Conservation (phyloP, 768 basidiomycete species). For the Lentinula edodes region DNA sequence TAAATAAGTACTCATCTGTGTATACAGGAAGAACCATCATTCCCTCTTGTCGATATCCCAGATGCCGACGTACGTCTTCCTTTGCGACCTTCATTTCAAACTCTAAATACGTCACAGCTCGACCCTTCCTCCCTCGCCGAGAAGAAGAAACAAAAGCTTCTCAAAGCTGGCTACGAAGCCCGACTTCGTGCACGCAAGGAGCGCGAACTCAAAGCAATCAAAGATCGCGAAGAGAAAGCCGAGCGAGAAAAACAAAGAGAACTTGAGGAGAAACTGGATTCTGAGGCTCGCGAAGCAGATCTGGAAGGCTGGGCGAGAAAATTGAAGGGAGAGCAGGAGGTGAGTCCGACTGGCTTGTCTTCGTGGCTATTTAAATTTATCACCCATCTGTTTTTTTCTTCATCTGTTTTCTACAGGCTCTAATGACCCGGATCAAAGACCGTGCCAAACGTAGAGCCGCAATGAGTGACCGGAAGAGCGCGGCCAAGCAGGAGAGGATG, state of each 20-base stretch:
- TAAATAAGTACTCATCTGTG: background rate
- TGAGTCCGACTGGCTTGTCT: conserved; percentile 17
- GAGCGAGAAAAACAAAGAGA: conserved; percentile 61
- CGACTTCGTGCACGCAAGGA: conserved; percentile 79
- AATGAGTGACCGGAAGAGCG: conserved; percentile 86
- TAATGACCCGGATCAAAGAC: conserved; percentile 85
- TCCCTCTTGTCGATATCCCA: conserved; percentile 87
- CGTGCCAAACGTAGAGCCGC: conserved; percentile 75
- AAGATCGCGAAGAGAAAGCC: conserved; percentile 70
- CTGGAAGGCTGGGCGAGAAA: conserved; percentile 68
- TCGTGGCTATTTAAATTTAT: background rate
- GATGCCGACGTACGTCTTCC: conserved; percentile 69
- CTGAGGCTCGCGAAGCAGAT: conserved; percentile 70
- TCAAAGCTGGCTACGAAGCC: conserved; percentile 93
- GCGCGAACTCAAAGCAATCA: conserved; percentile 54
- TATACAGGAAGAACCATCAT: conserved; percentile 69
- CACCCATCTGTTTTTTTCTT: background rate
- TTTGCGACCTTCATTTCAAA: background rate
- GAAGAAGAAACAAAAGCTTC: conserved; percentile 86
- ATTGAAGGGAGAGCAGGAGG: conserved; percentile 78
- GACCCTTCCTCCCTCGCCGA: conserved; percentile 92
- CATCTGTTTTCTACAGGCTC: conserved; percentile 47
- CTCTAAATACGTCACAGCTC: conserved; percentile 35
- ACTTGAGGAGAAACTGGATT: conserved; percentile 60
- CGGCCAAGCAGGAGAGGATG: conserved; percentile 93